Conservation (phyloP, 306 rosid genomes). For the Castanea crenata region DNA sequence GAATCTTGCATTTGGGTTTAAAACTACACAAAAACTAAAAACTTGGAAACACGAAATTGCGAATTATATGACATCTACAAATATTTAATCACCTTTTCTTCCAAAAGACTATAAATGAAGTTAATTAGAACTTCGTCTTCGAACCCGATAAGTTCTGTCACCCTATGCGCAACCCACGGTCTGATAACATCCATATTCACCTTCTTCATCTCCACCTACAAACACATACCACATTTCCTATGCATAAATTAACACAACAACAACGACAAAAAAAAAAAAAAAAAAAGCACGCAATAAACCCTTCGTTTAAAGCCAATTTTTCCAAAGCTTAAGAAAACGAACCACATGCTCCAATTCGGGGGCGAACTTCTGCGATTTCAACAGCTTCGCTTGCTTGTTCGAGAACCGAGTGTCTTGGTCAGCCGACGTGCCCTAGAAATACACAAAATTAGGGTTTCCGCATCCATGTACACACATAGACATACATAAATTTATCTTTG, state of each 20-base stretch:
- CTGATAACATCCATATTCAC: conserved; percentile 87
- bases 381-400: conserved; percentile 91
- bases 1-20: background rate
- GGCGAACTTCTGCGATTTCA: conserved; percentile 96
- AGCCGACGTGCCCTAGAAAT: conserved; percentile 81
- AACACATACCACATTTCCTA: conserved; percentile 37
- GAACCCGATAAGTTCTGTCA: conserved; percentile 90
- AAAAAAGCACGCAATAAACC: background rate
- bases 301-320: background rate
- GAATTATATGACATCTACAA: background rate
- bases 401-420: conserved; percentile 98
- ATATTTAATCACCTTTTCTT: conserved; percentile 66
- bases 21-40: background rate
- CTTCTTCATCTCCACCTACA: conserved; percentile 79
- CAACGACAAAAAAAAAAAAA: background rate
- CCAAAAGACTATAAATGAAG: conserved; percentile 90
- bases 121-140: conserved; percentile 98
- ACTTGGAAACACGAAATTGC: background rate
- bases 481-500: too few species aligned
- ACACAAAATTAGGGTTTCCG: conserved; percentile 19
- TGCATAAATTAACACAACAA: conserved; percentile 11
- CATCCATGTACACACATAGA: background rate
- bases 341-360: conserved; percentile 95
- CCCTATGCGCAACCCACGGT: conserved; percentile 91
- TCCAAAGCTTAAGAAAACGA: conserved; percentile 20